Conservation (phyloP, 1,139 yeast species). For the Hemisphaericaspora lyxosophila region DNA sequence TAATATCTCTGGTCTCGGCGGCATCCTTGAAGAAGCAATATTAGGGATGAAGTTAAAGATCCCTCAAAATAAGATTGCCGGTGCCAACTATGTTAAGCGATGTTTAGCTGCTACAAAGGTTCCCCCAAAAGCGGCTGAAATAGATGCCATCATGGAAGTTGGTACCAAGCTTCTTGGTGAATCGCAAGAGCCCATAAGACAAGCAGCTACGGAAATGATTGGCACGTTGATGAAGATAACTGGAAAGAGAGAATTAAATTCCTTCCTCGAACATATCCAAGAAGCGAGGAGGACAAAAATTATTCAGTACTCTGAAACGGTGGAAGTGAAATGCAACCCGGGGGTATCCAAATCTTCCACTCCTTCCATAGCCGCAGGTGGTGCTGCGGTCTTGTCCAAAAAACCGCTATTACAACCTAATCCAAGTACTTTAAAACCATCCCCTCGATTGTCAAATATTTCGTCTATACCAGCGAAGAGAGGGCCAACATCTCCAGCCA, state of each 20-base stretch:
- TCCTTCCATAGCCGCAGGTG: slow-evolving; percentile 9
- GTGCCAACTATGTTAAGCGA: slow-evolving; percentile 63
- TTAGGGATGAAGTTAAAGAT: slow-evolving; percentile 70
- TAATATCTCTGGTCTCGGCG: slow-evolving; percentile 49
- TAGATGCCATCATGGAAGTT: slow-evolving; percentile 55
- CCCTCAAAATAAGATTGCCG: slow-evolving; percentile 78
- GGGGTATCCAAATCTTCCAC: slow-evolving; percentile 10
- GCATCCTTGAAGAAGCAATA: slow-evolving; percentile 58
- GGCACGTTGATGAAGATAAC: slow-evolving; percentile 82
- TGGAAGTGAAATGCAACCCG: slow-evolving; percentile 48
- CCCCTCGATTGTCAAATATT: slow-evolving; percentile 11
- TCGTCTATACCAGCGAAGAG: slow-evolving; percentile 58
- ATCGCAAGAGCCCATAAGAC: slow-evolving; percentile 82
- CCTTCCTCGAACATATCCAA: slow-evolving; percentile 67
- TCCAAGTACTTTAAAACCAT: slow-evolving; percentile 9
- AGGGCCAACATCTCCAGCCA: slow-evolving; percentile 66
- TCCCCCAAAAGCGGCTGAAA: slow-evolving; percentile 54
- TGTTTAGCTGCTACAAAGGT: slow-evolving; percentile 54
- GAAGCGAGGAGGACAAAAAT: slow-evolving; percentile 72
- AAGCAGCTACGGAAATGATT: slow-evolving; percentile 72
- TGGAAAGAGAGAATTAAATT: slow-evolving; percentile 68
- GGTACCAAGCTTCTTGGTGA: slow-evolving; percentile 69
- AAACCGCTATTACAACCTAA: slow-evolving; percentile 2
- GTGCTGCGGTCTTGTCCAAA: slow-evolving; percentile 11
- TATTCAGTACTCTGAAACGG: slow-evolving; percentile 54